Evolutionary conservation across 1,284 basidiomycete species (phyloP), one percentile per base, ranked within the genome.

Genomic region (Sporisorium reilianum): DNA sequence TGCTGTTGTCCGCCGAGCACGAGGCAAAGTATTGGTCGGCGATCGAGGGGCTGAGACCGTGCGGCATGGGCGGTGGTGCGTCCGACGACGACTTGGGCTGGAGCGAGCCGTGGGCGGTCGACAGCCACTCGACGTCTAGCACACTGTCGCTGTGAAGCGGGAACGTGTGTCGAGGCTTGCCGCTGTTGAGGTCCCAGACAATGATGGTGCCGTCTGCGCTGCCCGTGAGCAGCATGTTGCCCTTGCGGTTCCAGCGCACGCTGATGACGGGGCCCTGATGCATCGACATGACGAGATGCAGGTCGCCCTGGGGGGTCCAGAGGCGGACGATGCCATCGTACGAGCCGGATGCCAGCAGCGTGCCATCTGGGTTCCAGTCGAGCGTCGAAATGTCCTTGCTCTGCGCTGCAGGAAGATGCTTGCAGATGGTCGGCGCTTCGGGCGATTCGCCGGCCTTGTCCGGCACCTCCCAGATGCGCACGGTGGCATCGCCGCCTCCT

Each of bases 281-380:
- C 83, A 84, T 84, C 3, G 82, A 83, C 81, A 85, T 81, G 66
- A 85, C 83, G 26, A 84, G 75, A 56, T 83, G 81, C 34, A 85
- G 63, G 44, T 85, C 83, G 25, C 83, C 83, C 41, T 85, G 82
- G 7, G 83, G 82, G 8, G 83, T 85, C 83, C 83, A 85, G 22
- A 85, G 66, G 11, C 83, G 78, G 22, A 85, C 64, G 49, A 85
- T 85, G 30, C 83, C 83, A 40, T 85, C 83, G 71, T 85, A 79
- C 6, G 82, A 84, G 38, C 83, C 82, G 6, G 78, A 80, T 0
- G 83, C 83, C 3, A 85, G 77, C 14, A 85, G 75, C 18, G 82
- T 85, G 11, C 83, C 83, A 38, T 84, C 83, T 6, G 81, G 79
- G n/a, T 85, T 85, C 83, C 83, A 85, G 26, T 79, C 80, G 16